Evolutionary conservation across 2,329 filamentous ascomycete species (phyloP).

Genomic region (Fusarium dlaminii): DNA sequence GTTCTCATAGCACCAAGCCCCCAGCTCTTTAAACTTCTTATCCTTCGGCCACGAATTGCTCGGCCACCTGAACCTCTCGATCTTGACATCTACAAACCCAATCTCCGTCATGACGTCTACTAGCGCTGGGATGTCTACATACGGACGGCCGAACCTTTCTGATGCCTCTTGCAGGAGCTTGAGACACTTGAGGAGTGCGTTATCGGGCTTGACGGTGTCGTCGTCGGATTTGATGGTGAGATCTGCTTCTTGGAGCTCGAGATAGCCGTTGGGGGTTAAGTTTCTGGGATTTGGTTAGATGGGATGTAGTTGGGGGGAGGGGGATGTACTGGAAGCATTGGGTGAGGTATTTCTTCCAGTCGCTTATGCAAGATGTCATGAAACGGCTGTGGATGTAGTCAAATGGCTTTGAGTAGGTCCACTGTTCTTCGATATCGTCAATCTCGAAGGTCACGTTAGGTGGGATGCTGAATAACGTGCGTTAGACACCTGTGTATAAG

Average conservation of each 20-base stretch:
- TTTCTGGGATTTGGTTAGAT: background rate
- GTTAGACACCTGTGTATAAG: background rate
- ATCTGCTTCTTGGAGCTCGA: background rate
- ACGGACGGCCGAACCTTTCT: background rate
- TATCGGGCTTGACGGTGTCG: background rate
- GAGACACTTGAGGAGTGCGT: background rate
- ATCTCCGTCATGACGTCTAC: background rate
- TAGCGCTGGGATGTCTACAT: background rate
- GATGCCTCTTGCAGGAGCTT: background rate
- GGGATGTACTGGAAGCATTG: background rate
- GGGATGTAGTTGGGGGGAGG: rapidly evolving
- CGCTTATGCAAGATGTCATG: background rate
- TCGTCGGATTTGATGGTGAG: background rate
- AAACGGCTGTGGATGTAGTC: background rate
- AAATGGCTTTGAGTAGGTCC: background rate
- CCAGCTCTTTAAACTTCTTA: background rate
- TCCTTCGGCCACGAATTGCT: background rate
- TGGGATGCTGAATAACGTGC: rapidly evolving
- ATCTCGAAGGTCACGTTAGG: background rate
- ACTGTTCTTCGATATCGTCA: background rate
- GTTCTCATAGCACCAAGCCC: background rate
- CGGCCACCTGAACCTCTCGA: background rate
- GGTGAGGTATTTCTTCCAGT: background rate
- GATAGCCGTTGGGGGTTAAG: background rate
- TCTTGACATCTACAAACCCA: background rate